These are phyloP conservation scores for Dryas alaskensis DNA, from an alignment of 306 rosid species.

Conservation along the genomic window DNA sequence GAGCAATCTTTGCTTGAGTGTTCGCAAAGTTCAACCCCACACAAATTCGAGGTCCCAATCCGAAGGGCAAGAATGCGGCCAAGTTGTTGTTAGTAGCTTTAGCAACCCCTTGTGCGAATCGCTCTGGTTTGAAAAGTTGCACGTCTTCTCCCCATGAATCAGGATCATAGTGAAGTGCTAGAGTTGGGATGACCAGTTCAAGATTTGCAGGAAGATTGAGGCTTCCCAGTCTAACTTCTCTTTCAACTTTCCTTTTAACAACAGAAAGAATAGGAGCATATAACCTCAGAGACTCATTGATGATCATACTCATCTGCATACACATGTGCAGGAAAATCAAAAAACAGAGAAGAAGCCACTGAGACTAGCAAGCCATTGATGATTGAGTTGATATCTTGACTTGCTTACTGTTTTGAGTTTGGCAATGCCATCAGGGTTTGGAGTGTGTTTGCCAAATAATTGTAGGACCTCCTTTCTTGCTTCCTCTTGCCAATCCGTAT, in stretches of 20 bases:
- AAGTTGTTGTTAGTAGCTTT: constrained; percentile 21
- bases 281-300: constrained; percentile 29
- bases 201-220: constrained; percentile 23
- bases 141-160: constrained; percentile 30
- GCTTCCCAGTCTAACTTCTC: constrained; percentile 21
- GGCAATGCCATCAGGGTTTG: constrained; percentile 17
- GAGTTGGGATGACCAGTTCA: not conserved
- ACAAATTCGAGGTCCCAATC: constrained; percentile 27
- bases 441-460: constrained; percentile 18
- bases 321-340: not conserved
- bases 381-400: too few species aligned
- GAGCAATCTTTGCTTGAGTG: constrained; percentile 21
- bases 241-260: not conserved
- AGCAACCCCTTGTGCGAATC: constrained; percentile 25
- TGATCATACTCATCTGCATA: constrained; percentile 29
- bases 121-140: constrained; percentile 29
- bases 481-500: constrained; percentile 34
- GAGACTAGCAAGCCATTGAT: too few species aligned
- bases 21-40: constrained; percentile 28
- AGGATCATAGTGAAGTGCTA: constrained; percentile 28
- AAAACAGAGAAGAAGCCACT: too few species aligned
- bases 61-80: constrained; percentile 26
- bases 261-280: constrained; percentile 17
- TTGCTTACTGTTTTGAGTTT: constrained; percentile 26
- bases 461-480: constrained; percentile 29